phyloP scores from a whole-genome alignment of 352 stramenopile species.

The Globisporangium parvum region DNA sequence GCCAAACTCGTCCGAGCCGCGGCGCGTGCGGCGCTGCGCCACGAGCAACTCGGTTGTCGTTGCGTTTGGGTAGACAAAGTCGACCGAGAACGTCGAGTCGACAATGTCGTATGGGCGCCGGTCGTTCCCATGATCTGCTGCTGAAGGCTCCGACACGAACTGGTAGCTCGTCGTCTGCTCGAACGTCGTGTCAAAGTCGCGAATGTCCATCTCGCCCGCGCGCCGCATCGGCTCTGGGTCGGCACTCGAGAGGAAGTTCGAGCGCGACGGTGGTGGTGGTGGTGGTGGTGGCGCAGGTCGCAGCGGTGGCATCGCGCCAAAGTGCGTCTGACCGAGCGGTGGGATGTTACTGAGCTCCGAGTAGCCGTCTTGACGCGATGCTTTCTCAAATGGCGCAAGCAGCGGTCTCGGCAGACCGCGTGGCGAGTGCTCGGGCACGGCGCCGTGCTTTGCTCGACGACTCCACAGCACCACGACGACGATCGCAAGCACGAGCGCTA shows the following conservation, averaged over 20 bases:
- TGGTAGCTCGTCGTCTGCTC: constrained; percentile 23
- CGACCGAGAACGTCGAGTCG: constrained; percentile 25
- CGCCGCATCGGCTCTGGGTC: neutral
- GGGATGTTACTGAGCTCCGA: constrained; percentile 6
- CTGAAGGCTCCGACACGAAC: neutral
- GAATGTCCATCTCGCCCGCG: constrained; percentile 21
- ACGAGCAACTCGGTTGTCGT: neutral
- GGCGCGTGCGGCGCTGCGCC: neutral
- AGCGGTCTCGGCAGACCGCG: neutral
- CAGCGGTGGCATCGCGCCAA: constrained; percentile 8
- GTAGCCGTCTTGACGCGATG: constrained; percentile 9
- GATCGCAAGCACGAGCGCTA: constrained; percentile 6
- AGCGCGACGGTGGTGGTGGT: neutral
- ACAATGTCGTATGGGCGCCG: constrained; percentile 16
- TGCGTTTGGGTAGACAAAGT: constrained; percentile 24
- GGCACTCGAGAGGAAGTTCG: constrained; percentile 9
- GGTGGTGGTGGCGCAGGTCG: neutral
- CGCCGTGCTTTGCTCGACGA: neutral
- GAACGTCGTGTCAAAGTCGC: constrained; percentile 17
- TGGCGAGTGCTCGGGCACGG: neutral
- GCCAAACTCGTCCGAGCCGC: neutral
- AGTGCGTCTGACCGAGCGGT: neutral
- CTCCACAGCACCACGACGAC: constrained; percentile 1
- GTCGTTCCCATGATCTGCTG: neutral
- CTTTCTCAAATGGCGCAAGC: constrained; percentile 6